Evolutionary conservation across 441 rosid genomes (phyloP).

Genomic region (Cnidoscolus chayamansa): DNA sequence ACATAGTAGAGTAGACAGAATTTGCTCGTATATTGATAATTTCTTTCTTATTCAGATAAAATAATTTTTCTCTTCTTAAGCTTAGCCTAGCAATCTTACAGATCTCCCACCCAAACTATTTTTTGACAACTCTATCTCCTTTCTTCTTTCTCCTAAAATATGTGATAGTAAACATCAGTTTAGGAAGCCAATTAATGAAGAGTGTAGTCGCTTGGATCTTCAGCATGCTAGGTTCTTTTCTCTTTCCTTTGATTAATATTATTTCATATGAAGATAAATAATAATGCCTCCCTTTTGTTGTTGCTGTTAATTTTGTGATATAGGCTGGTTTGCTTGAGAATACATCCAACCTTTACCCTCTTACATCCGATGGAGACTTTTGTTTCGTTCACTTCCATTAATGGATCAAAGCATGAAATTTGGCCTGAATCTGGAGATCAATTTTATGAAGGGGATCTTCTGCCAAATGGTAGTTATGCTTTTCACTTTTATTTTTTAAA

Average conservation of each 20-base stretch:
- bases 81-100: no score
- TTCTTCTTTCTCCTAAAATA: no score
- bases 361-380: constrained; percentile 70
- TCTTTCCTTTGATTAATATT: background rate
- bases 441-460: constrained; percentile 52
- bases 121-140: no score
- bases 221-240: background rate
- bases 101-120: no score
- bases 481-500: background rate
- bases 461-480: constrained; percentile 56
- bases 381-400: constrained; percentile 60
- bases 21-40: no score
- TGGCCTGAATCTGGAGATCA: constrained; percentile 68
- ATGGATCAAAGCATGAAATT: constrained; percentile 79
- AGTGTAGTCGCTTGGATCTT: no score
- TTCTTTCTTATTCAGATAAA: no score
- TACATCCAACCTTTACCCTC: constrained; percentile 68
- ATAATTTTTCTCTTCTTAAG: no score
- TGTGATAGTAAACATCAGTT: no score
- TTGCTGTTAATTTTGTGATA: constrained; percentile 14
- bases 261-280: background rate
- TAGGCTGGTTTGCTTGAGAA: constrained; percentile 85
- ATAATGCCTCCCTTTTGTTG: background rate
- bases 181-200: no score
- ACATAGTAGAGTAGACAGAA: no score